A percentile compares a stretch with the other conserved stretches of the same genome.
phyloP scores from a whole-genome alignment of 148 eudicot species.

The Cornus controversa region DNA sequence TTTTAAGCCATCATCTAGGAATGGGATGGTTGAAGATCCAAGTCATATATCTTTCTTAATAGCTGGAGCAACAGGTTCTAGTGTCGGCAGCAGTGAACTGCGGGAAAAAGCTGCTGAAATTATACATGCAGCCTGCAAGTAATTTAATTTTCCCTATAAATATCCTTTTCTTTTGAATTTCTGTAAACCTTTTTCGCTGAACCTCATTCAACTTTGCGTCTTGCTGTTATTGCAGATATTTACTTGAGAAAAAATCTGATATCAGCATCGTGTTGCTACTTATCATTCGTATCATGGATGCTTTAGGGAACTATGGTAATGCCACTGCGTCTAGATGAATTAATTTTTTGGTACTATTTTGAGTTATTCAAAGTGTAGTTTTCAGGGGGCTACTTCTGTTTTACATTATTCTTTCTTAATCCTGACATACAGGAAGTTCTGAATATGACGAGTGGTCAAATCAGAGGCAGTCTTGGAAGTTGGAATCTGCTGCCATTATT shows the following conservation, averaged over 20 bases:
- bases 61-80: constrained; percentile 85
- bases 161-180: constrained; percentile 9
- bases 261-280: constrained; percentile 90
- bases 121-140: constrained; percentile 86
- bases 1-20: constrained; percentile 61
- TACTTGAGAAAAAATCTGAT: constrained; percentile 88
- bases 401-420: constrained; percentile 13
- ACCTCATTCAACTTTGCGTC: constrained; percentile 14
- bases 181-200: constrained; percentile 16
- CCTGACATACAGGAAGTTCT: constrained; percentile 60
- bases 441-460: constrained; percentile 97
- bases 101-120: constrained; percentile 84
- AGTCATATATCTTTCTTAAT: constrained; percentile 52
- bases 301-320: constrained; percentile 83
- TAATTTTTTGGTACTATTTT: neutral
- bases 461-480: constrained; percentile 95
- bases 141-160: constrained; percentile 19
- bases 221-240: constrained; percentile 70
- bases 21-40: constrained; percentile 55
- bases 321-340: constrained; percentile 8
- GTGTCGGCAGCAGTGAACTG: constrained; percentile 74
- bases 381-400: neutral
- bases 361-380: neutral
- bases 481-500: constrained; percentile 89
- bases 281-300: constrained; percentile 81